These are phyloP conservation scores for Wickerhamiella occidentalis DNA, from an alignment of 805 yeast species.

Conservation along the genomic window DNA sequence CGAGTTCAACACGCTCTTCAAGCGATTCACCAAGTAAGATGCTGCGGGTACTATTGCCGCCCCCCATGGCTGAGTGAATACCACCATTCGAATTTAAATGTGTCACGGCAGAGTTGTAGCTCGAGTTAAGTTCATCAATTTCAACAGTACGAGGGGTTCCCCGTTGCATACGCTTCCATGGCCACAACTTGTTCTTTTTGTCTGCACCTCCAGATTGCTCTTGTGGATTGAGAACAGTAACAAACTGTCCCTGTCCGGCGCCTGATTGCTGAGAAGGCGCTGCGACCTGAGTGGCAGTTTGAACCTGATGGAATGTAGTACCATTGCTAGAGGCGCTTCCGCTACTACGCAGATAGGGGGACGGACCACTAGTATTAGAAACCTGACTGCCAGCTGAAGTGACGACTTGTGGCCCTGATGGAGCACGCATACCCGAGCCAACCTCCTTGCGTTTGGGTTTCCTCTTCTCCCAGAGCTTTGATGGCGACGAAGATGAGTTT, in stretches of 20 bases:
- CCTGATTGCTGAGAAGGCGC: not conserved
- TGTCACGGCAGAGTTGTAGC: not conserved
- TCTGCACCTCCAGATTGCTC: not conserved
- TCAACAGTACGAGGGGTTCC: slow-evolving; percentile 8
- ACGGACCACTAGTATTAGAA: not conserved
- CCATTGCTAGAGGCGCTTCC: not conserved
- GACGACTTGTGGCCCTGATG: not conserved
- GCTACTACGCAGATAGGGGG: not conserved
- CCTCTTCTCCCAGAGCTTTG: slow-evolving; percentile 2
- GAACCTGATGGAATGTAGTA: not conserved
- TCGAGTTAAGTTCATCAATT: not conserved
- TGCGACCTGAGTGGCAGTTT: not conserved
- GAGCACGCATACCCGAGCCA: slow-evolving; percentile 6
- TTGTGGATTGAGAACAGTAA: slow-evolving; percentile 13
- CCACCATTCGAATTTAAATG: slow-evolving; percentile 5
- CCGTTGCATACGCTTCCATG: slow-evolving; percentile 12
- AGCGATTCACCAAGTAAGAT: slow-evolving; percentile 35
- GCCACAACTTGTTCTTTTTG: slow-evolving; percentile 10
- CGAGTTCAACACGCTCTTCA: slow-evolving; percentile 50
- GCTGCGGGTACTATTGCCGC: not conserved
- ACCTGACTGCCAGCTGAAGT: not conserved
- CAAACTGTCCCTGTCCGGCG: slow-evolving; percentile 9
- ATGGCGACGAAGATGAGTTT: not conserved
- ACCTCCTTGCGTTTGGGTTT: slow-evolving; percentile 11
- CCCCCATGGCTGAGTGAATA: not conserved